Conservation (phyloP, 202 grass and related monocot species). For the Setaria italica region DNA sequence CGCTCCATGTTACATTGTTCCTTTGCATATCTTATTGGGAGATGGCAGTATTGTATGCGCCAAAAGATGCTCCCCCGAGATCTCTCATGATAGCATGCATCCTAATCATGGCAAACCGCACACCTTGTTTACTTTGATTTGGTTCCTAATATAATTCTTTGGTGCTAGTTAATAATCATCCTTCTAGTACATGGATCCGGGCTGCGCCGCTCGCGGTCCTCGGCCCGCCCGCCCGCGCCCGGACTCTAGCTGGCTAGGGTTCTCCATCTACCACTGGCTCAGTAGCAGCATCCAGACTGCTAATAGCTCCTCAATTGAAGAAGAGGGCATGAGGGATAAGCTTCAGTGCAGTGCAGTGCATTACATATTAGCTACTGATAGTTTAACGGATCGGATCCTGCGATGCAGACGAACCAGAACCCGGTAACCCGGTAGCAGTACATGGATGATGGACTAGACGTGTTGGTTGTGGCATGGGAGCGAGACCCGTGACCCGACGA, state of each 20-base stretch:
- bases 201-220: too few relatives aligned
- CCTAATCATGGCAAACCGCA: constrained; percentile 59
- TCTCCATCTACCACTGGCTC: too few relatives aligned
- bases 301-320: too few relatives aligned
- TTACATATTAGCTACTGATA: too few relatives aligned
- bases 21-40: constrained; percentile 44
- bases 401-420: too few relatives aligned
- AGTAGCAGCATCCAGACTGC: too few relatives aligned
- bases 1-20: constrained; percentile 61
- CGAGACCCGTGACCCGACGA: not conserved
- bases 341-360: too few relatives aligned
- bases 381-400: too few relatives aligned
- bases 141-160: not conserved
- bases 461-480: too few relatives aligned
- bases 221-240: not conserved
- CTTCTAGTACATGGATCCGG: constrained; percentile 9
- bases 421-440: not conserved
- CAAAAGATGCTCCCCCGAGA: constrained; percentile 58
- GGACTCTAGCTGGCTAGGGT: not conserved
- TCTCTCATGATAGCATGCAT: constrained; percentile 62
- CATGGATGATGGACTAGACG: not conserved
- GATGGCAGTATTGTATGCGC: constrained; percentile 35
- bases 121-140: constrained; percentile 21
- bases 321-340: too few relatives aligned
- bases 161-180: not conserved